Base-by-base conservation (phyloP, 2,329 filamentous ascomycete genomes). In the Tolypocladium tropicale region DNA sequence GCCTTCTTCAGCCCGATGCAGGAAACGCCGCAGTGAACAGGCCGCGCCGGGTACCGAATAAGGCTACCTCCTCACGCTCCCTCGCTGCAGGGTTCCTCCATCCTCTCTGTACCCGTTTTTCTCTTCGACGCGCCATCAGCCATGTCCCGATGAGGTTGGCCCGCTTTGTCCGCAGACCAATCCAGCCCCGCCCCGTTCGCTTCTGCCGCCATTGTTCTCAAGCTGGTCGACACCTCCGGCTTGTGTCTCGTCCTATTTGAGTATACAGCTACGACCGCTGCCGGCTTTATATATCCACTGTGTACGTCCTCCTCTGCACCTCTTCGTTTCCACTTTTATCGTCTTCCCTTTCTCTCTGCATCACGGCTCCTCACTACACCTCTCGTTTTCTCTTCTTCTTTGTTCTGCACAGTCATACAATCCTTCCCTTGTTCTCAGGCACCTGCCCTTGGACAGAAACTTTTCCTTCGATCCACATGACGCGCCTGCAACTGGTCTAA, bases 171-270 rank as follows among this genome's bases (percentile, higher is more conserved):
- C 70, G 67, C 65, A 70, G 70, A 72, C 71, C 67, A 68, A 67
- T 70, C 66, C 67, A 66, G 71, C 73, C 68, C 73, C 70, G 69
- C 72, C 70, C 67, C 58, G 64, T 65, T 70, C 68, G 66, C 65
- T 67, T 48, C 43, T 30, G 43, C 43, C 65, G 64, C 65, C 68
- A 65, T 67, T 64, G 61, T 66, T 68, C 68, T 74, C 68, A 65
- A 72, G 72, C 74, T 76, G 72, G 73, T 70, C 73, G 72, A 68
- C 72, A 75, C 70, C 67, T 72, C 75, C 72, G 76, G 74, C 74
- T 74, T 69, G 63, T 60, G 52, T 56, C 56, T 56, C 56, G 59
- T 58, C 59, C 64, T 62, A 6, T 32, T 48, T 21, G 39, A 46
- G 30, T 50, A 50, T 53, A 62, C 62, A 16, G 25, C 32, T 18